phyloP scores from a whole-genome alignment of 305 asterid genomes.

The Fraxinus angustifolia region DNA sequence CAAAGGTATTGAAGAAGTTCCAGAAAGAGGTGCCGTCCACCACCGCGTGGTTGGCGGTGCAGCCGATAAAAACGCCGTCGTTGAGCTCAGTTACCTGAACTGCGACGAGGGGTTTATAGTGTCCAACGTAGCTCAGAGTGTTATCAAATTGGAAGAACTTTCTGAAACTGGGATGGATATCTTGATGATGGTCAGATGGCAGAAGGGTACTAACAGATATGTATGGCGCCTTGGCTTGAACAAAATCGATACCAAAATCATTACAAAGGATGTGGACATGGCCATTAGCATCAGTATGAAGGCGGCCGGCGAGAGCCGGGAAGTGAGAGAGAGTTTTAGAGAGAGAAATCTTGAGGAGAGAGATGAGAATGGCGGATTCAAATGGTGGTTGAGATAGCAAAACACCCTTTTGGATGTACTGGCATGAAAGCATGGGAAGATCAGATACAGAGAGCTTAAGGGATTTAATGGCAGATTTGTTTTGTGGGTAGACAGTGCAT shows the following conservation, averaged over 20 bases:
- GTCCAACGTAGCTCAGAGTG: slow-evolving; percentile 79
- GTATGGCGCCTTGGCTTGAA: slow-evolving; percentile 60
- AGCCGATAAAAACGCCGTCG: slow-evolving; percentile 71
- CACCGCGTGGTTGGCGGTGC: slow-evolving; percentile 75
- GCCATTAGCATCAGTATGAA: slow-evolving; percentile 51
- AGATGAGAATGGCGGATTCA: slow-evolving; percentile 39
- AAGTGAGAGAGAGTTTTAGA: slow-evolving; percentile 65
- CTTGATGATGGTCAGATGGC: slow-evolving; percentile 34
- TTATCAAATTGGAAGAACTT: slow-evolving; percentile 60
- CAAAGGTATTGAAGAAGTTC: slow-evolving; percentile 83
- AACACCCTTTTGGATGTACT: slow-evolving; percentile 87
- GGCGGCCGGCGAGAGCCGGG: slow-evolving; percentile 80
- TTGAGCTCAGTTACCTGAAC: slow-evolving; percentile 77
- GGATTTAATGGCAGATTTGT: slow-evolving; percentile 38
- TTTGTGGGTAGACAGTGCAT: slow-evolving; percentile 55
- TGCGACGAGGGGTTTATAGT: slow-evolving; percentile 48
- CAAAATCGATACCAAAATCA: slow-evolving; percentile 62
- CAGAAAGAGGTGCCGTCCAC: slow-evolving; percentile 91
- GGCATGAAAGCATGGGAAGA: slow-evolving; percentile 97
- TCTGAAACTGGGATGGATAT: slow-evolving; percentile 50
- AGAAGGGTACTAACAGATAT: slow-evolving; percentile 28
- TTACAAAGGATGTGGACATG: slow-evolving; percentile 58
- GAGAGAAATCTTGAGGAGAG: slow-evolving; percentile 61
- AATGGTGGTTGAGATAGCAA: slow-evolving; percentile 52
- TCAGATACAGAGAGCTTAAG: slow-evolving; percentile 89